These are phyloP conservation scores for Chalciporus piperatus DNA, from an alignment of 768 basidiomycete species.

Conservation along the genomic window DNA sequence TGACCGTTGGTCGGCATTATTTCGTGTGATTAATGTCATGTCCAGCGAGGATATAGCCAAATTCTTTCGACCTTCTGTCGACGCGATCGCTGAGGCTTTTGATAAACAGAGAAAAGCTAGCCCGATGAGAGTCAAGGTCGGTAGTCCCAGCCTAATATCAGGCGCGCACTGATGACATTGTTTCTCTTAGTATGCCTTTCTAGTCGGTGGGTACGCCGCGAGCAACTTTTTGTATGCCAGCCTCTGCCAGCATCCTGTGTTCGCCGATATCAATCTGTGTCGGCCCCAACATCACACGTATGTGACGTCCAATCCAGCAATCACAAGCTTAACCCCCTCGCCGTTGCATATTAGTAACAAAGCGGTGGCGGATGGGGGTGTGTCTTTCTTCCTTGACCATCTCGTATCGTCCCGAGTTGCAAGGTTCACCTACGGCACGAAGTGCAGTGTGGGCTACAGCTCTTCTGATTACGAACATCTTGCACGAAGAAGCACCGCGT, in stretches of 20 bases:
- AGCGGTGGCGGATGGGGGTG: conserved; percentile 51
- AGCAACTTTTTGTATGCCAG: conserved; percentile 44
- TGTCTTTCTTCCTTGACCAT: conserved; percentile 40
- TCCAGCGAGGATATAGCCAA: conserved; percentile 34
- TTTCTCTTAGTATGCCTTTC: conserved; percentile 34
- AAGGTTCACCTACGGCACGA: conserved; percentile 38
- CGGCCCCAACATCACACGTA: conserved; percentile 51
- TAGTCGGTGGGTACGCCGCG: conserved; percentile 52
- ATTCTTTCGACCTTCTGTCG: conserved; percentile 44
- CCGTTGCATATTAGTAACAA: conserved; percentile 29
- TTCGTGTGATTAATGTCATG: neutral
- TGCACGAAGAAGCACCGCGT: conserved; percentile 24
- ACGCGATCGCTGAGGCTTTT: conserved; percentile 35
- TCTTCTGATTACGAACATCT: conserved; percentile 34
- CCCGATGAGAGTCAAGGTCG: conserved; percentile 27
- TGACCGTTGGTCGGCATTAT: neutral
- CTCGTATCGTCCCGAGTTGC: conserved; percentile 44
- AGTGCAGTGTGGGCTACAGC: conserved; percentile 30
- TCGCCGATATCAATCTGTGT: conserved; percentile 39
- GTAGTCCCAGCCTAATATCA: too few relatives aligned
- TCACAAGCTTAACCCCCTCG: too few relatives aligned
- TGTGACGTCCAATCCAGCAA: conserved; percentile 6
- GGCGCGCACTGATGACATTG: neutral
- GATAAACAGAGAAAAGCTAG: conserved; percentile 21
- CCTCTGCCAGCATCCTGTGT: conserved; percentile 37